Conservation (phyloP, 108 stramenopile genomes). For the Pseudonitzschia multiseries region DNA sequence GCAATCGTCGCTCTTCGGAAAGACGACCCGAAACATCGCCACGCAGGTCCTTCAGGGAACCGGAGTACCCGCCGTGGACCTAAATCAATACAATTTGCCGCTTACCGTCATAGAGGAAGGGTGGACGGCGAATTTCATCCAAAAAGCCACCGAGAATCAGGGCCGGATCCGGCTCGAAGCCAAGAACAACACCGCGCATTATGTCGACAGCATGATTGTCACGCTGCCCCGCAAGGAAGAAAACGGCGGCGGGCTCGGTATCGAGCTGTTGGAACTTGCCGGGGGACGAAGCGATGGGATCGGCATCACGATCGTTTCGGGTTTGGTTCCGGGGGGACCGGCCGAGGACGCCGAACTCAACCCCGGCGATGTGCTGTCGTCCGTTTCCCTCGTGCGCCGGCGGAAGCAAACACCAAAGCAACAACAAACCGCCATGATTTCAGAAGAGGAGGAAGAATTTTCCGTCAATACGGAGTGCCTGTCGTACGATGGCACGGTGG, state of each 20-base stretch:
- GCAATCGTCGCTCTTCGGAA: conserved; percentile 21
- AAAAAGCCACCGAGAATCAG: conserved; percentile 33
- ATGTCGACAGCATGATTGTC: conserved; percentile 47
- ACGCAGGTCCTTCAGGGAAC: conserved; percentile 40
- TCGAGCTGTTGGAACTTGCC: conserved; percentile 64
- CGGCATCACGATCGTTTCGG: conserved; percentile 71
- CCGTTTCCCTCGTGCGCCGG: conserved; percentile 40
- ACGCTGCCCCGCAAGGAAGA: conserved; percentile 35
- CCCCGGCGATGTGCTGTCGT: conserved; percentile 60
- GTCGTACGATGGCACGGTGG: conserved; percentile 62
- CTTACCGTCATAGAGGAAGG: conserved; percentile 38
- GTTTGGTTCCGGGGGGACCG: conserved; percentile 54
- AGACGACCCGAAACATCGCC: conserved; percentile 39
- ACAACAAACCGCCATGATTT: conserved; percentile 4
- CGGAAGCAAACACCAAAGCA: not conserved
- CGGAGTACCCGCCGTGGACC: conserved; percentile 46
- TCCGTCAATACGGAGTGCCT: conserved; percentile 59
- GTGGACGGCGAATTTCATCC: conserved; percentile 58
- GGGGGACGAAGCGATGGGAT: conserved; percentile 71
- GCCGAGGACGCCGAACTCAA: conserved; percentile 48
- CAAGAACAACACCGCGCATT: conserved; percentile 42
- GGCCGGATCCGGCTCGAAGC: conserved; percentile 47
- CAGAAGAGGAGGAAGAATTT: conserved; percentile 33
- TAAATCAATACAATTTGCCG: conserved; percentile 68
- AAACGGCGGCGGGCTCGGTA: conserved; percentile 53